phyloP scores from a whole-genome alignment of 75 land plant genomes.

The Selaginella tamariscina region DNA sequence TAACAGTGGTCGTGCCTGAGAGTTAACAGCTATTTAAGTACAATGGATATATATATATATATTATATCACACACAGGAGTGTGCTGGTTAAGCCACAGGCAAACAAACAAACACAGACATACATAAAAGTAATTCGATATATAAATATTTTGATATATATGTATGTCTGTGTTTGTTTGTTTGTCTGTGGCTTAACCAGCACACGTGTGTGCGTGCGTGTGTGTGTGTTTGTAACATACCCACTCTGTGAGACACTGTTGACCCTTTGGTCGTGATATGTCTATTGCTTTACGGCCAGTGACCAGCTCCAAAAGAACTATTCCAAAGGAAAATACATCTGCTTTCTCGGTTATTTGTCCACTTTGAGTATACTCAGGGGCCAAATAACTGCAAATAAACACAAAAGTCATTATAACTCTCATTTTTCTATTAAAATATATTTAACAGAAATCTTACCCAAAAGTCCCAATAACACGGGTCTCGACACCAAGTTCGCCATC shows the following conservation, averaged over 20 bases:
- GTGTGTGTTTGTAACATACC: conserved; percentile 15
- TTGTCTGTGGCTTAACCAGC: background rate
- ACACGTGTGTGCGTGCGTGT: too few species aligned
- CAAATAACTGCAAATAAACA: conserved; percentile 3
- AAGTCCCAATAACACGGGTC: conserved; percentile 37
- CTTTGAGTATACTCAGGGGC: conserved; percentile 15
- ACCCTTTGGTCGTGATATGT: conserved; percentile 11
- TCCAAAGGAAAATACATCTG: conserved; percentile 27
- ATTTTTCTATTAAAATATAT: too few species aligned
- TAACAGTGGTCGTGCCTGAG: conserved; percentile 86
- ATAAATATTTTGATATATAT: background rate
- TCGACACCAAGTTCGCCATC: conserved; percentile 19
- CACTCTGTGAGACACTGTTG: conserved; percentile 10
- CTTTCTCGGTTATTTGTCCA: conserved; percentile 18
- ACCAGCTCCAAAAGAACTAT: conserved; percentile 22
- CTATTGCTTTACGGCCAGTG: conserved; percentile 18
- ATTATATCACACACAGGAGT: background rate
- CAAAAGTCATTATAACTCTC: too few species aligned
- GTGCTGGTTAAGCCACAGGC: background rate
- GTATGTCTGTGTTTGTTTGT: background rate
- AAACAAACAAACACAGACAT: background rate
- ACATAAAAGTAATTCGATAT: background rate
- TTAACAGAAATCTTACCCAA: conserved; percentile 26
- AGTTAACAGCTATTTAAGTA: background rate
- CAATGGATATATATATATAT: background rate